Evolutionary conservation across 2,329 filamentous ascomycete species (phyloP), one percentile per base, ranked within the genome.

Genomic region (Canariomyces notabilis): DNA sequence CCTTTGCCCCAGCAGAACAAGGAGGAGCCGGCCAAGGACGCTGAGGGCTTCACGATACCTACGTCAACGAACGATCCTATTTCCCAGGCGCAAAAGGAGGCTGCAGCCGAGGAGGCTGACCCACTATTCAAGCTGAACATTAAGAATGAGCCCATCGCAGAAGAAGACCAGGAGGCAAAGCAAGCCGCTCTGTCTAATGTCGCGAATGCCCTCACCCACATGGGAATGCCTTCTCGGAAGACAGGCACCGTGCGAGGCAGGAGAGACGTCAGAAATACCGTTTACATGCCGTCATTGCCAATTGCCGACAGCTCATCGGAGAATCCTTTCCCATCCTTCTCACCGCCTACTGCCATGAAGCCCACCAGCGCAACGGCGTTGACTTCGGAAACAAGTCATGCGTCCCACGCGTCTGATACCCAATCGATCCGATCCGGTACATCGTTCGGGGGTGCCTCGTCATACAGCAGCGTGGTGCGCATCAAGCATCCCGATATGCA

Each of bases 341-440:
- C 67, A 23, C 49, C 65, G n/a, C 63, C 63, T 5, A 56, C 65
- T 2, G 56, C 64, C 31, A 53, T 60, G 45, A 68, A 67, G 57
- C 64, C 75, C 8, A 69, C 76, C 4, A 72, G 77, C 3, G 63
- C 79, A 33, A 69, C 74, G 32, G 70, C 76, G 3, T 67, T 85
- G 34, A 74, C 82, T 6, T 81, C 89, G 14, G 82, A 87, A 62
- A 70, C 76, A 42, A 74, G 78, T 70, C 61, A 75, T 23, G 69
- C 74, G 2, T 94, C 89, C 68, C 60, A 74, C 16, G 68, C 74
- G 2, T 94, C 89, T 1, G 93, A 98, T 64, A 89, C 87, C 3
- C 89, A 91, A 46, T 97, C 93, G 1, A 85, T 97, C 50, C 84
- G 90, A 39, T 98, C 93, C 2, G 85, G 86, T 2, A 87, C 88